These are phyloP conservation scores for Myriosclerotinia scirpicola DNA, from an alignment of 2,329 filamentous ascomycete species.

Conservation along the genomic window DNA sequence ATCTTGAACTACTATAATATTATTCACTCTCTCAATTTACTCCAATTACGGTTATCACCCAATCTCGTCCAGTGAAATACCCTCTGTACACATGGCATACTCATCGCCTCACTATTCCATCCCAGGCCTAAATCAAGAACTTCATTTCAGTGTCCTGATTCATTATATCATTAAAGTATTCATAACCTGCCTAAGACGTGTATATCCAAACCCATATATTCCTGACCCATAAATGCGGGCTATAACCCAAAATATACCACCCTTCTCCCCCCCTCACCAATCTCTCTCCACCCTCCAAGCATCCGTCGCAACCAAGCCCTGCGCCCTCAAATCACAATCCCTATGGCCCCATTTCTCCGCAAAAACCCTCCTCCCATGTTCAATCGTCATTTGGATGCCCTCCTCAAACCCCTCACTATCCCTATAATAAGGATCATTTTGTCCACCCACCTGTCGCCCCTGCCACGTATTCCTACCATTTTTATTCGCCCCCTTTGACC, in stretches of 20 bases:
- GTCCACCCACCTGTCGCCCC: constrained; percentile 50
- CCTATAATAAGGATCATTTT: constrained; percentile 55
- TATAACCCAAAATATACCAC: background rate
- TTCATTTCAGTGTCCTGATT: too few species aligned
- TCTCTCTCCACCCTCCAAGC: constrained; percentile 50
- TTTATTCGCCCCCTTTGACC: constrained; percentile 36
- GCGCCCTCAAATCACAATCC: constrained; percentile 45
- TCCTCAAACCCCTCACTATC: constrained; percentile 48
- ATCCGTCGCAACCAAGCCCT: constrained; percentile 45
- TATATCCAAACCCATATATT: too few species aligned
- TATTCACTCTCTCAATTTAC: too few species aligned
- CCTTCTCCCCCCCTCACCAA: constrained; percentile 34
- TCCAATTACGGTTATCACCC: too few species aligned
- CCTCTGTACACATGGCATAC: too few species aligned
- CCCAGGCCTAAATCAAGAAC: too few species aligned
- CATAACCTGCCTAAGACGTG: too few species aligned
- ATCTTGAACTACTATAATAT: too few species aligned
- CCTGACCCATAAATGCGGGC: too few species aligned
- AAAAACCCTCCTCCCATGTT: constrained; percentile 47
- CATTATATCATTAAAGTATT: too few species aligned
- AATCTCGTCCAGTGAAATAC: too few species aligned
- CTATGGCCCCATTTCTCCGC: constrained; percentile 49
- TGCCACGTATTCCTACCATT: constrained; percentile 54
- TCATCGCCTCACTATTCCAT: too few species aligned
- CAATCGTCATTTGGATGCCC: constrained; percentile 48